Percentiles rank a stretch among this genome's conserved stretches.
Evolutionary conservation across 1,284 basidiomycete species (phyloP).

Genomic region (Ustilago cynodontis): DNA sequence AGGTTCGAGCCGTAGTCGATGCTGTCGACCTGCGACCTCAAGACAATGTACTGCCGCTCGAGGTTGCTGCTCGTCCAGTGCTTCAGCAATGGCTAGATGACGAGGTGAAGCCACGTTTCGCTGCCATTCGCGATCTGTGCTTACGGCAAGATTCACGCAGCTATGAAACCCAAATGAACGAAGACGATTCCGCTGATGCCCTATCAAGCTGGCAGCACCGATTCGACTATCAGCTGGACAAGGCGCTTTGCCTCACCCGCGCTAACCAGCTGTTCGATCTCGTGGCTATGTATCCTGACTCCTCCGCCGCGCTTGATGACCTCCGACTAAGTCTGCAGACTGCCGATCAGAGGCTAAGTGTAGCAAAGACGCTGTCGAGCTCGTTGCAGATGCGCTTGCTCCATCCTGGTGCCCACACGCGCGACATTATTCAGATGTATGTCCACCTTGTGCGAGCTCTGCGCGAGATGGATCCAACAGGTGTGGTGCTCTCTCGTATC

Average conservation of each 20-base stretch:
- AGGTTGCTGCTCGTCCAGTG: constrained; percentile 31
- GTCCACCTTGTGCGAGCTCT: constrained; percentile 94
- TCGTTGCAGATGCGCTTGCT: constrained; percentile 79
- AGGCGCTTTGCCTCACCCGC: constrained; percentile 50
- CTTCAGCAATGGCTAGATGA: constrained; percentile 43
- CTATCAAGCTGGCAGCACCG: constrained; percentile 28
- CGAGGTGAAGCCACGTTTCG: constrained; percentile 37
- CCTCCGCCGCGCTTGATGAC: constrained; percentile 86
- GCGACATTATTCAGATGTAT: constrained; percentile 89
- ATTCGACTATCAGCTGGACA: constrained; percentile 55
- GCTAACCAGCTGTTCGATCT: constrained; percentile 86
- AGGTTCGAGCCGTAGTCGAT: constrained; percentile 34
- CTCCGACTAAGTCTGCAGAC: constrained; percentile 75
- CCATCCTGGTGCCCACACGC: constrained; percentile 95
- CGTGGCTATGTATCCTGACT: constrained; percentile 92
- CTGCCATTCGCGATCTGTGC: constrained; percentile 30
- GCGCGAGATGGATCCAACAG: constrained; percentile 88
- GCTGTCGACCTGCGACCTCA: constrained; percentile 24
- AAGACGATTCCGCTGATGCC: constrained; percentile 8
- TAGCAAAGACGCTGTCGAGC: constrained; percentile 76
- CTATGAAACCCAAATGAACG: neutral
- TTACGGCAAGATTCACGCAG: neutral
- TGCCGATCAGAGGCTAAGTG: constrained; percentile 71
- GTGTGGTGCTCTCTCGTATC: constrained; percentile 78
- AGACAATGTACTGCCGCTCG: constrained; percentile 34